A percentile compares a stretch with the other conserved stretches of the same genome.
Evolutionary conservation across 1,139 yeast species (phyloP).

Genomic region (Diutina sp.): DNA sequence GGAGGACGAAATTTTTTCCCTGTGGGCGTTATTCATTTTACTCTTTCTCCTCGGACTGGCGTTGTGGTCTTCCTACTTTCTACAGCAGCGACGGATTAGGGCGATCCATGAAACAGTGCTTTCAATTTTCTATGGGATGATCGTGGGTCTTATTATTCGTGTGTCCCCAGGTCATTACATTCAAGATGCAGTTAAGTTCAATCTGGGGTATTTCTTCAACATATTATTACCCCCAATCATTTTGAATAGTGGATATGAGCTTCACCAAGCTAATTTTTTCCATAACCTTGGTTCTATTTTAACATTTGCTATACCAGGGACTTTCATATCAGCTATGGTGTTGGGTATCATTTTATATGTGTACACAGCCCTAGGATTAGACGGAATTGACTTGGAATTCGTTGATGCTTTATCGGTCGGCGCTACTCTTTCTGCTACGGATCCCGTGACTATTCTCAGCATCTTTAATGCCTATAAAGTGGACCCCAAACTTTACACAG

Average conservation of each 20-base stretch:
- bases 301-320: constrained; percentile 95
- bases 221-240: constrained; percentile 92
- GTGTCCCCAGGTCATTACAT: constrained; percentile 92
- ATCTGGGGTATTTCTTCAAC: constrained; percentile 88
- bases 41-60: constrained; percentile 74
- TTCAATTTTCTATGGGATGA: constrained; percentile 93
- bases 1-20: constrained; percentile 90
- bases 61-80: constrained; percentile 86
- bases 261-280: constrained; percentile 92
- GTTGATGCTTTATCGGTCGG: constrained; percentile 97
- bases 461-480: constrained; percentile 96
- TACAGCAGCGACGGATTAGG: constrained; percentile 83
- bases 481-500: constrained; percentile 92
- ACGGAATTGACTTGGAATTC: constrained; percentile 76
- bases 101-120: constrained; percentile 95
- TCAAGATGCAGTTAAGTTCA: constrained; percentile 93
- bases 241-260: constrained; percentile 88
- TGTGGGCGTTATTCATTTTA: constrained; percentile 92
- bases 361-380: constrained; percentile 89
- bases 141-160: constrained; percentile 83
- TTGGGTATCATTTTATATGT: constrained; percentile 73
- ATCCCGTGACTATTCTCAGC: constrained; percentile 93
- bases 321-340: constrained; percentile 83
- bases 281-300: constrained; percentile 83
- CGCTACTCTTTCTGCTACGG: constrained; percentile 95